A percentile compares a stretch with the other conserved stretches of the same genome.
phyloP scores from a whole-genome alignment of 2,329 filamentous ascomycete species.

The Aspergillus tubingensis region DNA sequence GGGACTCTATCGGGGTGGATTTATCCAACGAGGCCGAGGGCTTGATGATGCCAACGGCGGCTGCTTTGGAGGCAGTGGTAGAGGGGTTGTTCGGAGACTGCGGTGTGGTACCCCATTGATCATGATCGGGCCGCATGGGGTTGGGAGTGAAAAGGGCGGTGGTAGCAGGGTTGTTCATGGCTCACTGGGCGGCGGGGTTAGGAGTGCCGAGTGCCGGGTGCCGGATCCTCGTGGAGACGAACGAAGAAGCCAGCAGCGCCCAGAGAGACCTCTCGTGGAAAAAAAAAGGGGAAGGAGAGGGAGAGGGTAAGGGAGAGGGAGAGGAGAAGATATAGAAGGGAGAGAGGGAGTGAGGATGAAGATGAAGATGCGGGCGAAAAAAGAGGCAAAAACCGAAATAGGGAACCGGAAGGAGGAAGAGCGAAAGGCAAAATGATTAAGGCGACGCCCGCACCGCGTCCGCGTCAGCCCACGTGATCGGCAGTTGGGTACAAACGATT shows the following conservation, averaged over 20 bases:
- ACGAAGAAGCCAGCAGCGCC: neutral
- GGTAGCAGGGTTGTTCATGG: constrained; percentile 1
- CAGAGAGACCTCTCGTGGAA: neutral
- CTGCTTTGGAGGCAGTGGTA: constrained; percentile 6
- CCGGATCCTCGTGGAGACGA: neutral
- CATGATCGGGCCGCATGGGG: neutral
- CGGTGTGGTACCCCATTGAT: constrained; percentile 14
- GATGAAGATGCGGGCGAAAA: neutral
- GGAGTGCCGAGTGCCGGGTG: neutral
- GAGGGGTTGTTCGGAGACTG: constrained; percentile 13
- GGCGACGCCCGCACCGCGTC: constrained; percentile 11
- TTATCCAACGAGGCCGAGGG: constrained; percentile 2
- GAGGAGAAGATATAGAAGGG: constrained; percentile 1
- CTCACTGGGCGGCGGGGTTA: neutral
- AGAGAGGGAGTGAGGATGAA: neutral
- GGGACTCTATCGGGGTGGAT: constrained; percentile 2
- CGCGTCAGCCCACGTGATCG: constrained; percentile 14
- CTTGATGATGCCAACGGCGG: constrained; percentile 1
- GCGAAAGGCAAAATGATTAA: neutral
- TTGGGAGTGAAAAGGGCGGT: neutral
- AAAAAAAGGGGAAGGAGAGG: neutral
- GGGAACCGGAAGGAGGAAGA: neutral
- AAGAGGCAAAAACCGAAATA: neutral
- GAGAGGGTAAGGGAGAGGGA: neutral
- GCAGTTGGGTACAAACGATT: neutral